Percentiles rank a stretch among this genome's conserved stretches.
These are phyloP conservation scores for Lachnellula arida DNA, from an alignment of 2,329 filamentous ascomycete genomes.

Conservation along the genomic window DNA sequence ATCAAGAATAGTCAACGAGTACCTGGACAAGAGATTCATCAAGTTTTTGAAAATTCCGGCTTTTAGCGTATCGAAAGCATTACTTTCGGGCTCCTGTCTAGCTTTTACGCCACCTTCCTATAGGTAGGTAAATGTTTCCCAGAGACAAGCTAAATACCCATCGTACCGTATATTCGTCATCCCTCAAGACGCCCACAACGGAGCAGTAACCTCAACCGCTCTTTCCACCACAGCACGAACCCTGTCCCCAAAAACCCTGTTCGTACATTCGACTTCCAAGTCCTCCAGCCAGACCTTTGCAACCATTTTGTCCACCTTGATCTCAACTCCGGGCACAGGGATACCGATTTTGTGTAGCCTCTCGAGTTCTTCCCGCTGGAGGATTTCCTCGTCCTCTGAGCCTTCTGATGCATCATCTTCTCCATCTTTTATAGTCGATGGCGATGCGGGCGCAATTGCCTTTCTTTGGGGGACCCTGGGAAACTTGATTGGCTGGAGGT, in stretches of 20 bases:
- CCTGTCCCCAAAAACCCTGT: conserved; percentile 73
- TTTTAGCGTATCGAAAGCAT: not conserved
- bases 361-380: conserved; percentile 60
- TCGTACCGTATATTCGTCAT: not conserved
- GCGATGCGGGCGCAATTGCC: conserved; percentile 13
- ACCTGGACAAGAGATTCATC: not conserved
- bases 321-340: conserved; percentile 81
- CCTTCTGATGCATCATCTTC: conserved; percentile 25
- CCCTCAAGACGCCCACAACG: conserved; percentile 44
- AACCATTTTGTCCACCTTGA: conserved; percentile 81
- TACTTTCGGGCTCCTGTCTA: not conserved
- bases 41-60: not conserved
- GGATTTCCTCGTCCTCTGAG: conserved; percentile 33
- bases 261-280: conserved; percentile 81
- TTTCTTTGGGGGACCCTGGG: conserved; percentile 49
- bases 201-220: conserved; percentile 80
- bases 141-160: not conserved
- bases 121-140: not conserved
- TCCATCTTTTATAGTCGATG: conserved; percentile 13
- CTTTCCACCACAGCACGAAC: conserved; percentile 87
- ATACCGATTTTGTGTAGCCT: conserved; percentile 80
- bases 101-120: not conserved
- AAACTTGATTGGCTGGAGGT: conserved; percentile 69
- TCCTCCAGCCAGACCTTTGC: conserved; percentile 91
- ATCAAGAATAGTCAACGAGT: no score